Conservation (phyloP, 352 stramenopile genomes). For the Phytophthora nicotianae region DNA sequence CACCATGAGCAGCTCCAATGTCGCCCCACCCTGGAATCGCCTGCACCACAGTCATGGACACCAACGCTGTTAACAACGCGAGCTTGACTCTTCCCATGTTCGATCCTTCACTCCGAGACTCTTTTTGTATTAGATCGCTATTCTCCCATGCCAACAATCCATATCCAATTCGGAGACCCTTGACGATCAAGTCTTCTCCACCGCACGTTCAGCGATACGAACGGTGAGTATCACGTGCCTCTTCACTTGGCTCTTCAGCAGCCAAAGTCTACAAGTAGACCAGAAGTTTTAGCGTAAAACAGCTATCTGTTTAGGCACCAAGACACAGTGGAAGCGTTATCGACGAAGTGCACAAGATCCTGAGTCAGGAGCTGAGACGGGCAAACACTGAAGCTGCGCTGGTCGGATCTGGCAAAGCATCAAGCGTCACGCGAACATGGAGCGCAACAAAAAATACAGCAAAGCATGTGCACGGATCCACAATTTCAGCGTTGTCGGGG, state of each 20-base stretch:
- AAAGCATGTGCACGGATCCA: conserved; percentile 12
- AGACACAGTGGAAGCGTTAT: not conserved
- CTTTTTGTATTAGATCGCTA: not conserved
- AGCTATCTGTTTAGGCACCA: not conserved
- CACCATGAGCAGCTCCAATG: conserved; percentile 30
- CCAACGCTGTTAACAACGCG: conserved; percentile 5
- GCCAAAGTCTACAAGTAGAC: not conserved
- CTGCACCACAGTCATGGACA: conserved; percentile 11
- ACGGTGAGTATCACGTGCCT: not conserved
- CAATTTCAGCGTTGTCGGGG: not conserved
- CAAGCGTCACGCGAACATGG: not conserved
- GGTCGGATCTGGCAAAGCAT: conserved; percentile 3
- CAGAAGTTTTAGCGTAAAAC: no score
- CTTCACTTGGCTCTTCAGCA: not conserved
- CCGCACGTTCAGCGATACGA: not conserved
- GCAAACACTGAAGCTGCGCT: conserved; percentile 2
- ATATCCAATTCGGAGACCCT: conserved; percentile 1
- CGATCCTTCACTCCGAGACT: not conserved
- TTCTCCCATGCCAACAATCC: not conserved
- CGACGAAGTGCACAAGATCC: not conserved
- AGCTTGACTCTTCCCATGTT: conserved; percentile 13
- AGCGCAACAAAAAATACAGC: conserved; percentile 2
- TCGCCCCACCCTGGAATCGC: conserved; percentile 25
- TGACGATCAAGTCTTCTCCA: not conserved
- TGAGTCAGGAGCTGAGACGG: conserved; percentile 7